Evolutionary conservation across 2,329 filamentous ascomycete species (phyloP).

Genomic region (Aspergillus pseudoviridinutans): DNA sequence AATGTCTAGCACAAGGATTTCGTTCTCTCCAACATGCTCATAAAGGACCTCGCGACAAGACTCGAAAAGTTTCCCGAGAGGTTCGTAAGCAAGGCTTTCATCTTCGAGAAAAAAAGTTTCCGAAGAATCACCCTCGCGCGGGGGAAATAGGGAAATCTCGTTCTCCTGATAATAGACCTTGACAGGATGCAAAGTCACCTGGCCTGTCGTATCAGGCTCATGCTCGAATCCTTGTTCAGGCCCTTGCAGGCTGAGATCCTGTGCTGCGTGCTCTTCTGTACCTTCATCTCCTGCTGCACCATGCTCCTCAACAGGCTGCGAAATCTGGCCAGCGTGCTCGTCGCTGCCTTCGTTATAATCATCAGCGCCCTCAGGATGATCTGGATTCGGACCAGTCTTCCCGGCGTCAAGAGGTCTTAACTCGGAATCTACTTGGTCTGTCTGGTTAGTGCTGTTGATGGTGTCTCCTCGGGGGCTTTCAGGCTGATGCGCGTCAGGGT

Average conservation of each 20-base stretch:
- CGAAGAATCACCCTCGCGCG: constrained; percentile 49
- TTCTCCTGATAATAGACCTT: constrained; percentile 53
- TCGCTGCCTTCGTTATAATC: constrained; percentile 11
- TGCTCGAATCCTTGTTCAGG: constrained; percentile 8
- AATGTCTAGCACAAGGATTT: constrained; percentile 55
- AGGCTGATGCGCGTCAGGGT: background rate
- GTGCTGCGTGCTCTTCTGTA: constrained; percentile 4
- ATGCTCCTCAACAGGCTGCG: constrained; percentile 8
- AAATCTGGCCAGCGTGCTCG: constrained; percentile 11
- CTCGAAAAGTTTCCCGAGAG: constrained; percentile 53
- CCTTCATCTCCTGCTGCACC: constrained; percentile 6
- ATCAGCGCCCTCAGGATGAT: background rate
- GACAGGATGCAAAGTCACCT: constrained; percentile 42
- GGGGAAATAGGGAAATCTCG: constrained; percentile 58
- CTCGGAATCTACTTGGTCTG: constrained; percentile 11
- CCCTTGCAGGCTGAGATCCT: constrained; percentile 4
- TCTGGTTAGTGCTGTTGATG: constrained; percentile 17
- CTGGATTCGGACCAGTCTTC: background rate
- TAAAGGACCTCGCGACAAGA: constrained; percentile 53
- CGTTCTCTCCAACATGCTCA: constrained; percentile 52
- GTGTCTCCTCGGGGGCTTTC: background rate
- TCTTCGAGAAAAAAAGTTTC: constrained; percentile 57
- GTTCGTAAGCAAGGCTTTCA: constrained; percentile 50
- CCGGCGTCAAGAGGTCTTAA: background rate
- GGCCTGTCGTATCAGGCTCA: constrained; percentile 2